Base-by-base conservation (phyloP, 306 rosid genomes). In the Astragalus membranaceus region DNA sequence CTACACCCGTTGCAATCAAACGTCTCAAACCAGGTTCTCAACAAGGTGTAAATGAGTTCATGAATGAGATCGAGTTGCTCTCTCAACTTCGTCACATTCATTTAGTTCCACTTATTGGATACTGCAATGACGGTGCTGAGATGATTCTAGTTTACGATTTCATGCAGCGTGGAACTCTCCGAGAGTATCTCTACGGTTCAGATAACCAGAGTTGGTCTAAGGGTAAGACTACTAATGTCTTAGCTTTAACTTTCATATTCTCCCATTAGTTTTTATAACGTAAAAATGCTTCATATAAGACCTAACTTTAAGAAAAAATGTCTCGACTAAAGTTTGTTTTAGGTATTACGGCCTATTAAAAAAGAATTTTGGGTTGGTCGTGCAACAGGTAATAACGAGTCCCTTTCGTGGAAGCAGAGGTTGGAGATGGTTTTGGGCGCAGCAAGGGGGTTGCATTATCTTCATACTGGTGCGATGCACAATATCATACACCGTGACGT, bases 401-500 rank as follows among this genome's bases (percentile, higher is more conserved):
- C 76, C 0, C 67, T 83, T 3, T 3, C 74, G 0, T 83, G 84
- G 85, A 80, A 70, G 26, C 59, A 73, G n/a, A 65, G 85, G 10
- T 75, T 83, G 0, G 32, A 80, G 3, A 77, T 80, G 3, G 69
- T 78, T 47, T 0, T 64, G 0, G 85, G 82, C 7, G 70, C 87
- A 4, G 82, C 85, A 0, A 14, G 56, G 11, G 87, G 87, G 6
- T 14, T 83, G 7, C 43, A 76, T 64, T 80, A 83, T 67, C 82
- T 83, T 10, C 87, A 80, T 55, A 36, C 17, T 0, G 82, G 82
- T 10, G 39, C n/a, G 5, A 59, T 46, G 62, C 54, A 70, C 10
- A 62, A 54, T 0, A 80, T 83, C 17, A 80, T 80, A 30, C 87
- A 83, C 59, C 78, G 82, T 4, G 87, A 83, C 0, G 82, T 83